phyloP scores from a whole-genome alignment of 2,329 filamentous ascomycete species.

The Arthrobotrys pseudoclavata region DNA sequence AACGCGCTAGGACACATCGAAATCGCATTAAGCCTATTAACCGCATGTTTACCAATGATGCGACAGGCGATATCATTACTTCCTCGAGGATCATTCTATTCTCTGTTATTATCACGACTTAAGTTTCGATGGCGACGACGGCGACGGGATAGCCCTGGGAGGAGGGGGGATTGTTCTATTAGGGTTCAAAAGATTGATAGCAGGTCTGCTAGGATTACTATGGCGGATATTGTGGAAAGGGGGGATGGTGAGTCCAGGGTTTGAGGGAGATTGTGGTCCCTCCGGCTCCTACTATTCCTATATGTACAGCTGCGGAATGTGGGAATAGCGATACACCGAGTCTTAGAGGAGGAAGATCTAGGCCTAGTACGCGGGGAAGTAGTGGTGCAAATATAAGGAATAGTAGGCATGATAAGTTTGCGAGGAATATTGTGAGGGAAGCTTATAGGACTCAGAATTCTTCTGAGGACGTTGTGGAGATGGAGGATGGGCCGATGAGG shows the following conservation, averaged over 20 bases:
- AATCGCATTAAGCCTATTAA: slow-evolving; percentile 41
- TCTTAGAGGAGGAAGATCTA: neutral
- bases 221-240: slow-evolving; percentile 6
- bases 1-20: slow-evolving; percentile 49
- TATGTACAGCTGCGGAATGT: neutral
- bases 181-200: slow-evolving; percentile 48
- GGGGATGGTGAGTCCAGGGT: slow-evolving; percentile 12
- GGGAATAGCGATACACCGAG: neutral
- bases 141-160: neutral
- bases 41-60: slow-evolving; percentile 52
- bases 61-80: slow-evolving; percentile 50
- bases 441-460: slow-evolving; percentile 2
- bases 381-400: slow-evolving; percentile 16
- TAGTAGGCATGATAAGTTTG: slow-evolving; percentile 21
- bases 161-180: slow-evolving; percentile 2
- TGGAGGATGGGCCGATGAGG: slow-evolving; percentile 44
- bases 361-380: neutral
- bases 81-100: slow-evolving; percentile 25
- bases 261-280: neutral
- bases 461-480: neutral
- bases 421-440: slow-evolving; percentile 35
- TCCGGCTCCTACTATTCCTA: neutral
- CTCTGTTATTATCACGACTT: slow-evolving; percentile 14
- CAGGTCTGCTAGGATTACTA: slow-evolving; percentile 46
- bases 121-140: neutral